phyloP scores from a whole-genome alignment of 1,284 basidiomycete genomes.

The Dichomitus squalens region DNA sequence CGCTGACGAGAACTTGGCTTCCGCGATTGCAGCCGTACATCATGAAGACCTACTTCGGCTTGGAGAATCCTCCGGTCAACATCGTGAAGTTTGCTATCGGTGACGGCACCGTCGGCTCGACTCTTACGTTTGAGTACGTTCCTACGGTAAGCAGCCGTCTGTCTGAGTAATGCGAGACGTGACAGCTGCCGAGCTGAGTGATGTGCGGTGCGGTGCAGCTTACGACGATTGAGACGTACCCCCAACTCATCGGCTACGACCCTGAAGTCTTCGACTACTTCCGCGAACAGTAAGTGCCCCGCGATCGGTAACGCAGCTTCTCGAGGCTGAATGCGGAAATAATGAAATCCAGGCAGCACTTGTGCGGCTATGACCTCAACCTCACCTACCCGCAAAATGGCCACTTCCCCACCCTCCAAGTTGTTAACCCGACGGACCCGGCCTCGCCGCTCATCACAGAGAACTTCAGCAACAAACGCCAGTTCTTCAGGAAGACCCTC shows the following conservation, averaged over 20 bases:
- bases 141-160: constrained; percentile 49
- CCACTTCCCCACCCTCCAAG: constrained; percentile 46
- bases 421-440: constrained; percentile 9
- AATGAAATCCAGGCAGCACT: constrained; percentile 44
- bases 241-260: constrained; percentile 74
- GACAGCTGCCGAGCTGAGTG: not conserved
- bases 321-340: too few species aligned
- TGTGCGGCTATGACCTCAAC: constrained; percentile 69
- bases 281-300: constrained; percentile 59
- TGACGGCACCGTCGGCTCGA: constrained; percentile 58
- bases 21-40: constrained; percentile 60
- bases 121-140: constrained; percentile 48
- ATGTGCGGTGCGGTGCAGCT: constrained; percentile 37
- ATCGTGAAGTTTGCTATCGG: constrained; percentile 70
- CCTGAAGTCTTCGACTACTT: constrained; percentile 67
- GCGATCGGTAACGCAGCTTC: too few species aligned
- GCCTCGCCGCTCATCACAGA: not conserved
- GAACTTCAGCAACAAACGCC: not conserved
- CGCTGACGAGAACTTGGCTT: not conserved
- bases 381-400: constrained; percentile 69
- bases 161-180: not conserved
- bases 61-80: constrained; percentile 66
- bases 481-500: constrained; percentile 6
- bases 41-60: constrained; percentile 65
- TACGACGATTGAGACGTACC: constrained; percentile 65